Evolutionary conservation across 805 yeast species (phyloP).

Genomic region (Saccharomyces jurei): DNA sequence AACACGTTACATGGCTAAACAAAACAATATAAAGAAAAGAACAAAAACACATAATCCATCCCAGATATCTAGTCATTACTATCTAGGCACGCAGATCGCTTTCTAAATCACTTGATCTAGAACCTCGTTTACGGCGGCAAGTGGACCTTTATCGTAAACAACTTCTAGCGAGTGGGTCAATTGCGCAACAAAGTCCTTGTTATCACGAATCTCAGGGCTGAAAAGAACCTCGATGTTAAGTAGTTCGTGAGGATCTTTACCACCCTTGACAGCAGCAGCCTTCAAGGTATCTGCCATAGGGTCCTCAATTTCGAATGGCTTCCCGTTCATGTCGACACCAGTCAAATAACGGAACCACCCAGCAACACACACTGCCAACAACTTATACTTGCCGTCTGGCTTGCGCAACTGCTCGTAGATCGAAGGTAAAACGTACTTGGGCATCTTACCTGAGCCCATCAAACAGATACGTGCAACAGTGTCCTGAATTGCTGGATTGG

Average conservation of each 20-base stretch:
- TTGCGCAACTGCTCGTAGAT: constrained; percentile 4
- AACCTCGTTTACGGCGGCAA: constrained; percentile 1
- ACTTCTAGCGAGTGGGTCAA: constrained; percentile 1
- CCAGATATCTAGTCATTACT: background rate
- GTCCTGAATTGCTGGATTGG: constrained; percentile 6
- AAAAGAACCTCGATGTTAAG: constrained; percentile 2
- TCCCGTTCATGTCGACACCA: constrained; percentile 4
- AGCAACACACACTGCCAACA: constrained; percentile 5
- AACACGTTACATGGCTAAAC: background rate
- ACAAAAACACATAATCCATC: background rate
- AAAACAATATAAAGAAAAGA: too few relatives aligned
- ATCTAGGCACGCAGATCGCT: background rate
- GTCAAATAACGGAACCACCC: constrained; percentile 8
- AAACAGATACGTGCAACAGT: constrained; percentile 6
- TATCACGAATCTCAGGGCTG: constrained; percentile 2
- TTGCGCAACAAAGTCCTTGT: constrained; percentile 1
- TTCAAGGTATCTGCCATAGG: constrained; percentile 3
- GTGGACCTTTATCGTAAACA: constrained; percentile 4
- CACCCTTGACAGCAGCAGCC: constrained; percentile 5
- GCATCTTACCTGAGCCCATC: constrained; percentile 10
- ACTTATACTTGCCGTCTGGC: constrained; percentile 1
- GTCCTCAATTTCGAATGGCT: constrained; percentile 3
- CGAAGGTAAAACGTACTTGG: constrained; percentile 6
- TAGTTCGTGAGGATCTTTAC: constrained; percentile 2
- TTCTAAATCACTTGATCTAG: background rate